Conservation (phyloP, 2,329 filamentous ascomycete species). For the Fusarium tjaetaba region DNA sequence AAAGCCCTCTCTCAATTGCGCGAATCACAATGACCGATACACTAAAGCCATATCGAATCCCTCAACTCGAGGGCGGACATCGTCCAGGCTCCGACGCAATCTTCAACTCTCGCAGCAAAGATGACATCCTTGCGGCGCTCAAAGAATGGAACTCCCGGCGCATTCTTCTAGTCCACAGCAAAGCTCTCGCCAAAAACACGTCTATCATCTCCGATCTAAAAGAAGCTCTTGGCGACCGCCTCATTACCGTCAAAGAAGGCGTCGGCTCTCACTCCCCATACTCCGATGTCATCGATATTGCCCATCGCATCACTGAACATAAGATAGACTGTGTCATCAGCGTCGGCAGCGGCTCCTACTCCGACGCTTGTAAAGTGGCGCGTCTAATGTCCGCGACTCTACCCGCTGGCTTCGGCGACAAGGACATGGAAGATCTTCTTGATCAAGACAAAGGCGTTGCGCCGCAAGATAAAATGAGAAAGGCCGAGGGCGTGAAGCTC, state of each 20-base stretch:
- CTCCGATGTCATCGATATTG: slow-evolving; percentile 12
- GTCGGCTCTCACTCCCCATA: slow-evolving; percentile 20
- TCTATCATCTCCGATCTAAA: not conserved
- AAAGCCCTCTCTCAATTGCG: not conserved
- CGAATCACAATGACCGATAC: not conserved
- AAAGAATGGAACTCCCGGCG: not conserved
- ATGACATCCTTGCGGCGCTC: not conserved
- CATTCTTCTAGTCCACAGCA: slow-evolving; percentile 10
- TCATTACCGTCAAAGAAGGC: not conserved
- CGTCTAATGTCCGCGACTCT: slow-evolving; percentile 7
- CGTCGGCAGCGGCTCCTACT: slow-evolving; percentile 9
- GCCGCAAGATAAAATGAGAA: slow-evolving; percentile 9
- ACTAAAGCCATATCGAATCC: not conserved
- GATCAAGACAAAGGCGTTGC: slow-evolving; percentile 7
- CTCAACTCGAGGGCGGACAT: slow-evolving; percentile 8
- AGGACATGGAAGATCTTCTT: slow-evolving; percentile 4
- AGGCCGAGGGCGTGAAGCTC: not conserved
- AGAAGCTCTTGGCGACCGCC: not conserved
- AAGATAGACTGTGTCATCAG: slow-evolving; percentile 3
- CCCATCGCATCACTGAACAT: not conserved
- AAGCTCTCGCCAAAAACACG: slow-evolving; percentile 3
- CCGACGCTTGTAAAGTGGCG: slow-evolving; percentile 14
- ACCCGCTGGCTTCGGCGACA: not conserved
- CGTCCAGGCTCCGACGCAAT: slow-evolving; percentile 9
- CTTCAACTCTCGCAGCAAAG: slow-evolving; percentile 20